Evolutionary conservation across 176 grass and related monocot species (phyloP).

Genomic region (Phoenix dactylifera): DNA sequence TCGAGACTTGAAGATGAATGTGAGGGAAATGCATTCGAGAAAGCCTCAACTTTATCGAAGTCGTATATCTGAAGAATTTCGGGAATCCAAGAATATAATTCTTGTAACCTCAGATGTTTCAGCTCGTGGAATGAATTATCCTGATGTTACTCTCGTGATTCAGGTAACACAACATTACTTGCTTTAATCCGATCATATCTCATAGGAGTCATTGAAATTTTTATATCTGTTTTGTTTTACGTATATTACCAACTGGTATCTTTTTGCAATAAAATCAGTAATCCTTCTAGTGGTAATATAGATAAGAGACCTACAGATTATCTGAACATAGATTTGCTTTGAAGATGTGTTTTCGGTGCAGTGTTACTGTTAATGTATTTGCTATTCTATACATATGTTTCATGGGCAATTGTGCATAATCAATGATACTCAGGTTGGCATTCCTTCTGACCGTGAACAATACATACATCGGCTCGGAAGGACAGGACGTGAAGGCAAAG

Average conservation of each 20-base stretch:
- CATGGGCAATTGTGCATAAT: not conserved
- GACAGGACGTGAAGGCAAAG: conserved; percentile 76
- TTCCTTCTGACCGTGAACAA: conserved; percentile 80
- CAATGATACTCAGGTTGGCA: conserved; percentile 46
- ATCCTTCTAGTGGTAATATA: too few species aligned
- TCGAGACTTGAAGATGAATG: conserved; percentile 75
- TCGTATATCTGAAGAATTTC: conserved; percentile 83
- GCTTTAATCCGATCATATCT: too few species aligned
- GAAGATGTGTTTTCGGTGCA: too few species aligned
- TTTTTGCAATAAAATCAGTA: too few species aligned
- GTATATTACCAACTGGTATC: too few species aligned
- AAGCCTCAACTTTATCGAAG: conserved; percentile 85
- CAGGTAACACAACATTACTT: conserved; percentile 35
- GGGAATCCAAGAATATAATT: conserved; percentile 58
- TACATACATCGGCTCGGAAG: conserved; percentile 93
- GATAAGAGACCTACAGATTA: too few species aligned
- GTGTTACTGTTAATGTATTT: too few species aligned
- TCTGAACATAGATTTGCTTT: too few species aligned
- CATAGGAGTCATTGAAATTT: too few species aligned
- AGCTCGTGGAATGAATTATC: conserved; percentile 74
- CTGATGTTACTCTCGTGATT: conserved; percentile 83
- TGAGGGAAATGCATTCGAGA: conserved; percentile 89
- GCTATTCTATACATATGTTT: too few species aligned
- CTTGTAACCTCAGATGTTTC: conserved; percentile 89
- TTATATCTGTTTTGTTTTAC: too few species aligned